phyloP scores from a whole-genome alignment of 148 eudicot genomes.

The Linanthus parryae region DNA sequence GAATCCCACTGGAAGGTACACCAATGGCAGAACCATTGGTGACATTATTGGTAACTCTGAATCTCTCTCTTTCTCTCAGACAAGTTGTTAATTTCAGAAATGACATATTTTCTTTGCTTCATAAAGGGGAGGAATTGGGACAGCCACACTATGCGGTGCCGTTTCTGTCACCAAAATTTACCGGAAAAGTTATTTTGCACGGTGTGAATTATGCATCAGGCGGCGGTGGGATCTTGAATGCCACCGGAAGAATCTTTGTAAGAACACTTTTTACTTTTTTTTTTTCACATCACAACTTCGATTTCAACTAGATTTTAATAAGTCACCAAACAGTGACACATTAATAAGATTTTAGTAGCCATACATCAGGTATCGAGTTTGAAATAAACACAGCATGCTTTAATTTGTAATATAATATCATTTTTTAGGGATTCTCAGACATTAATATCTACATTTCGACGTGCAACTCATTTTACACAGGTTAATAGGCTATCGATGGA shows the following conservation, averaged over 20 bases:
- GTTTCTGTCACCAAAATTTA: conserved; percentile 65
- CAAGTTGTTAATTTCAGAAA: too few relatives aligned
- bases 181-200: conserved; percentile 54
- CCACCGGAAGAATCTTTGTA: conserved; percentile 84
- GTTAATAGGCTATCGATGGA: conserved; percentile 89
- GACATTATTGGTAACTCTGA: conserved; percentile 61
- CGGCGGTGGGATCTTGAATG: conserved; percentile 83
- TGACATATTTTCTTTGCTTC: background rate
- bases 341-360: too few relatives aligned
- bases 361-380: too few relatives aligned
- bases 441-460: too few relatives aligned
- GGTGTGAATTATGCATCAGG: conserved; percentile 94
- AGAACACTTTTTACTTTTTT: too few relatives aligned
- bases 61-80: background rate
- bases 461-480: conserved; percentile 34
- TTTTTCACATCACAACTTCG: too few relatives aligned
- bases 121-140: conserved; percentile 70
- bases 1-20: conserved; percentile 70
- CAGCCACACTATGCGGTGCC: conserved; percentile 59
- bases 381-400: too few relatives aligned
- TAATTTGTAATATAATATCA: too few relatives aligned
- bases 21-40: conserved; percentile 82
- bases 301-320: too few relatives aligned
- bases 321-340: too few relatives aligned
- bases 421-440: too few relatives aligned